Conservation (phyloP, 2,329 filamentous ascomycete species). For the Xylaria sp. region DNA sequence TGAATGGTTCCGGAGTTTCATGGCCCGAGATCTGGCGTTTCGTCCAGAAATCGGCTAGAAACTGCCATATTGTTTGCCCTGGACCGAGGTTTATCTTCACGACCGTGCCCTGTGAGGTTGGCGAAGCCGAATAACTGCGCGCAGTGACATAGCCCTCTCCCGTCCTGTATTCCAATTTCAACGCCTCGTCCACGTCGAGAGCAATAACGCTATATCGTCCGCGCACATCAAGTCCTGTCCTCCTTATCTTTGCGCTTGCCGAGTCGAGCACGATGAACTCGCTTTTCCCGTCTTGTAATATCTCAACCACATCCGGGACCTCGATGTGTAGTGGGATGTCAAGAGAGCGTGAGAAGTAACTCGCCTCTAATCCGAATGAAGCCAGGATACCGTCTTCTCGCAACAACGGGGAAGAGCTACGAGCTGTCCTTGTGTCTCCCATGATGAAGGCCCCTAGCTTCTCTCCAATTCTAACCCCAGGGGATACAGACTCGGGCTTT, state of each 20-base stretch:
- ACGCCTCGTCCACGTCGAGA: constrained; percentile 67
- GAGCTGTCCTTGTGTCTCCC: neutral
- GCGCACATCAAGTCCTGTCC: constrained; percentile 58
- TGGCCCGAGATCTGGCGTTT: constrained; percentile 43
- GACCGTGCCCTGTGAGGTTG: constrained; percentile 36
- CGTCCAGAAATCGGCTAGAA: constrained; percentile 60
- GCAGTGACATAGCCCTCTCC: constrained; percentile 57
- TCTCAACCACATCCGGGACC: constrained; percentile 66
- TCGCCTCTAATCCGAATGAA: constrained; percentile 45
- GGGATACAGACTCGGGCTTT: constrained; percentile 29
- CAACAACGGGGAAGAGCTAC: constrained; percentile 39
- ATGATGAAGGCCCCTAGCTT: constrained; percentile 25
- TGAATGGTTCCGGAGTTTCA: constrained; percentile 67
- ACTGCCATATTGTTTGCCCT: constrained; percentile 59
- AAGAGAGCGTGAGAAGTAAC: constrained; percentile 57
- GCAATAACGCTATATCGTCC: constrained; percentile 81
- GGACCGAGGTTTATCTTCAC: constrained; percentile 47
- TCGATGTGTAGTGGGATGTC: constrained; percentile 59
- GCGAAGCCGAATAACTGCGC: constrained; percentile 37
- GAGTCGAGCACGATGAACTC: constrained; percentile 70
- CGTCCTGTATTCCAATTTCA: constrained; percentile 68
- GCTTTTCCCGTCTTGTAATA: constrained; percentile 53
- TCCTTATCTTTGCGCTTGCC: constrained; percentile 62
- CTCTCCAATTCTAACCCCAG: neutral
- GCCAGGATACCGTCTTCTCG: constrained; percentile 45